Evolutionary conservation across 208 protist species (phyloP).

Genomic region (Crithidia thermophila): DNA sequence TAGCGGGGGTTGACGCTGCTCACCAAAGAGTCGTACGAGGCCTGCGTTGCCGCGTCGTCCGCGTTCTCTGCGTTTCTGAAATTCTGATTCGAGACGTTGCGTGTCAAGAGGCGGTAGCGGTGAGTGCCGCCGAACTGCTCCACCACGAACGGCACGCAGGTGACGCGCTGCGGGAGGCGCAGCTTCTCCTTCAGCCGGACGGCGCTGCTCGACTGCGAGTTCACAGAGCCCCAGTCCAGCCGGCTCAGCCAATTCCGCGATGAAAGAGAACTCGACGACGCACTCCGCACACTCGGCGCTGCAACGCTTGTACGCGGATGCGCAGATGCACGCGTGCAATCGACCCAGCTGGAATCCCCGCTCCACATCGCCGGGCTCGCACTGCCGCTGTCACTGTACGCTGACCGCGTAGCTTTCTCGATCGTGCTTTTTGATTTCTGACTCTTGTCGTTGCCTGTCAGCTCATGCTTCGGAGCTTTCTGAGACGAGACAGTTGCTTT

Average conservation of each 20-base stretch:
- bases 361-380: too few species aligned
- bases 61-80: not conserved
- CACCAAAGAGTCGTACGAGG: not conserved
- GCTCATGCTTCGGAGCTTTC: not conserved
- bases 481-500: not conserved
- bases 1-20: not conserved
- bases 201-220: not conserved
- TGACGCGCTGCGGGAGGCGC: slow-evolving; percentile 19
- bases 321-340: too few species aligned
- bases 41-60: not conserved
- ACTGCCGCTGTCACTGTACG: too few species aligned
- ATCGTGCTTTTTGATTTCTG: too few species aligned
- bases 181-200: not conserved
- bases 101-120: slow-evolving; percentile 17
- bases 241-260: not conserved
- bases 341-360: too few species aligned
- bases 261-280: not conserved
- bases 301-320: too few species aligned
- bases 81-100: not conserved
- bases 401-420: too few species aligned
- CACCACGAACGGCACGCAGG: slow-evolving; percentile 13
- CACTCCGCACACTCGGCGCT: too few species aligned
- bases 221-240: not conserved
- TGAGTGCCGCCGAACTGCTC: slow-evolving; percentile 21
- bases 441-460: not conserved